Conservation (phyloP, 306 rosid genomes). For the Casuarina cunninghamiana region DNA sequence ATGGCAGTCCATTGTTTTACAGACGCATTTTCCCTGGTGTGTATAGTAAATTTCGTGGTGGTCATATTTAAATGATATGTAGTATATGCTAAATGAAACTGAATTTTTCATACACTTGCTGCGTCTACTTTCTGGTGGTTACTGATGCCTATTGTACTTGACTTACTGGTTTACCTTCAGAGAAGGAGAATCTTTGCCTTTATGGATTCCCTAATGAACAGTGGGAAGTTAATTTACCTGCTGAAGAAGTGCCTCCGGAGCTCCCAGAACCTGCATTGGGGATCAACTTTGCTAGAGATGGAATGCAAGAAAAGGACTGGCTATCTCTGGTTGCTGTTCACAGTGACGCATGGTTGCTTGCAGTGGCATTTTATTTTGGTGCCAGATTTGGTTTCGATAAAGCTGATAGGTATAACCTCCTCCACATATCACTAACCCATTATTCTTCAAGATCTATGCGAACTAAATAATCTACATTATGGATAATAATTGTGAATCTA, state of each 20-base stretch:
- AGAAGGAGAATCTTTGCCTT: slow-evolving; percentile 59
- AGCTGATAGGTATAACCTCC: slow-evolving; percentile 43
- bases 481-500: not conserved
- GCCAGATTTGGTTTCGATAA: slow-evolving; percentile 52
- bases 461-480: not conserved
- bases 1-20: slow-evolving; percentile 1
- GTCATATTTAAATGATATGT: not conserved
- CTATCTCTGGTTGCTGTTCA: slow-evolving; percentile 48
- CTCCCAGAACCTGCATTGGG: slow-evolving; percentile 65
- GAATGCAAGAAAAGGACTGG: slow-evolving; percentile 58
- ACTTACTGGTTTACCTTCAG: slow-evolving; percentile 29
- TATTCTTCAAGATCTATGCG: not conserved
- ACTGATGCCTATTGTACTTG: slow-evolving; percentile 10
- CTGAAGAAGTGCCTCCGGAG: slow-evolving; percentile 64
- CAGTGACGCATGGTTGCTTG: slow-evolving; percentile 54
- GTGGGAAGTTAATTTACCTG: slow-evolving; percentile 62
- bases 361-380: slow-evolving; percentile 54
- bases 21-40: not conserved
- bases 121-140: not conserved
- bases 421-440: not conserved
- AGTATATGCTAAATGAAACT: not conserved
- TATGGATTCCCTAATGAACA: slow-evolving; percentile 54
- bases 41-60: not conserved
- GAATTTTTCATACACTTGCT: not conserved
- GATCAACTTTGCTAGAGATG: slow-evolving; percentile 68